phyloP scores from a whole-genome alignment of 768 basidiomycete genomes.

The Podaxis sp. region DNA sequence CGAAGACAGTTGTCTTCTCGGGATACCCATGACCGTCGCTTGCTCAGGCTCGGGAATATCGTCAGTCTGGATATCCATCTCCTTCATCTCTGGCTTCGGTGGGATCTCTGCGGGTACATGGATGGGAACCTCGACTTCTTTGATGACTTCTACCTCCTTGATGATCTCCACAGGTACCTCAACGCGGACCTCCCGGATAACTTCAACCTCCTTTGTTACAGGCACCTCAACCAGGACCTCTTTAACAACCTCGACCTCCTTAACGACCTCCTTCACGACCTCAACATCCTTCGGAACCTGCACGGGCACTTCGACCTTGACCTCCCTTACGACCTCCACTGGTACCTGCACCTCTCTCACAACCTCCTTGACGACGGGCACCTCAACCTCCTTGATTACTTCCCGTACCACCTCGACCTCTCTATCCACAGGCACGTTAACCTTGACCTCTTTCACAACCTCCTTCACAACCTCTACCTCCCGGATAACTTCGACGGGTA shows the following conservation, averaged over 20 bases:
- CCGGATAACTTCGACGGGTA: slow-evolving; percentile 10
- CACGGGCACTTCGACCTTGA: slow-evolving; percentile 19
- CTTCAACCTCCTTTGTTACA: slow-evolving; percentile 13
- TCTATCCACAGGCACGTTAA: neutral
- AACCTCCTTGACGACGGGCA: slow-evolving; percentile 4
- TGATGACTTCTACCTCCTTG: slow-evolving; percentile 14
- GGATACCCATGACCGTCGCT: neutral
- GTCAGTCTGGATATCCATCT: slow-evolving; percentile 82
- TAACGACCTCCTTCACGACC: slow-evolving; percentile 11
- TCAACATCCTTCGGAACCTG: slow-evolving; percentile 1
- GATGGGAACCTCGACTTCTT: neutral
- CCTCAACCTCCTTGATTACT: slow-evolving; percentile 5
- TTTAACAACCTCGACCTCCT: slow-evolving; percentile 10
- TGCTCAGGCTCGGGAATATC: slow-evolving; percentile 22
- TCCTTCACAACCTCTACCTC: slow-evolving; percentile 8
- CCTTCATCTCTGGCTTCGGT: slow-evolving; percentile 65
- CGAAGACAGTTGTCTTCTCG: neutral
- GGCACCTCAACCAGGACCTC: slow-evolving; percentile 7
- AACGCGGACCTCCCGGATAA: slow-evolving; percentile 13
- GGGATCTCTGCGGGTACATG: slow-evolving; percentile 15
- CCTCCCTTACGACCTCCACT: slow-evolving; percentile 9
- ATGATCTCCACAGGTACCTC: slow-evolving; percentile 9
- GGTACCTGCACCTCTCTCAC: slow-evolving; percentile 10
- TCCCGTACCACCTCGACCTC: neutral
- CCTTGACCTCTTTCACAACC: slow-evolving; percentile 15